phyloP scores from a whole-genome alignment of 805 yeast species.

The Yarrowia sp. region DNA sequence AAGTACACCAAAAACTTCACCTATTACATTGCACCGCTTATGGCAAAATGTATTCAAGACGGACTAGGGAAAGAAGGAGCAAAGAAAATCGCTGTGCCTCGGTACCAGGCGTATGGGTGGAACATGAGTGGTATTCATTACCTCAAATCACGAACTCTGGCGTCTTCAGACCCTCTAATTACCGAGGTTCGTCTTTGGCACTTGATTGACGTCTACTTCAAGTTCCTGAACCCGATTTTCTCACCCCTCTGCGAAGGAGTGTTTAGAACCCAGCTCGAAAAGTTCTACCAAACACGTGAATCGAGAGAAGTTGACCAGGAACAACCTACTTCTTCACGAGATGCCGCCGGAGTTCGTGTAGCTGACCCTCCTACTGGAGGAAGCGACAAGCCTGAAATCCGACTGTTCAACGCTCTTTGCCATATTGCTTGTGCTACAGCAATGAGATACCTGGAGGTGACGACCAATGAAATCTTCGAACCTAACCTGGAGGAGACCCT shows the following conservation, averaged over 20 bases:
- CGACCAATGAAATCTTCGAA: conserved; percentile 43
- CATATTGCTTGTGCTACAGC: conserved; percentile 59
- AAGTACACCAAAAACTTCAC: conserved; percentile 36
- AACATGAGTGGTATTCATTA: conserved; percentile 67
- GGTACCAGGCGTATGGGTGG: conserved; percentile 71
- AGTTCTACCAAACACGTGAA: conserved; percentile 17
- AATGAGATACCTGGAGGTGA: conserved; percentile 59
- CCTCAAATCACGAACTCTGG: conserved; percentile 47
- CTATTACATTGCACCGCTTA: conserved; percentile 35
- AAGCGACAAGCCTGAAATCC: conserved; percentile 42
- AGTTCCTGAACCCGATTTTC: conserved; percentile 60
- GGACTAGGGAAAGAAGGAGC: conserved; percentile 35
- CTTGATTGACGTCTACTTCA: conserved; percentile 54
- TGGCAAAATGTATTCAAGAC: conserved; percentile 36
- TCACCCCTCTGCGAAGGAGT: conserved; percentile 62
- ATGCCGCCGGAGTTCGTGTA: conserved; percentile 12
- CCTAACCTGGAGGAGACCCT: conserved; percentile 53
- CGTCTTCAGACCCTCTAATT: conserved; percentile 45
- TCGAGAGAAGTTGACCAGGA: neutral
- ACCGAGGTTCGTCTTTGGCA: conserved; percentile 43
- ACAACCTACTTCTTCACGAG: neutral
- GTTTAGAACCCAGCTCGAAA: conserved; percentile 57
- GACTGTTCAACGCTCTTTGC: conserved; percentile 61
- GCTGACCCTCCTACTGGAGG: neutral
- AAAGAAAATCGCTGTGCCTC: conserved; percentile 54